Conservation (phyloP, 208 protist genomes). For the Phytomonas serpens region DNA sequence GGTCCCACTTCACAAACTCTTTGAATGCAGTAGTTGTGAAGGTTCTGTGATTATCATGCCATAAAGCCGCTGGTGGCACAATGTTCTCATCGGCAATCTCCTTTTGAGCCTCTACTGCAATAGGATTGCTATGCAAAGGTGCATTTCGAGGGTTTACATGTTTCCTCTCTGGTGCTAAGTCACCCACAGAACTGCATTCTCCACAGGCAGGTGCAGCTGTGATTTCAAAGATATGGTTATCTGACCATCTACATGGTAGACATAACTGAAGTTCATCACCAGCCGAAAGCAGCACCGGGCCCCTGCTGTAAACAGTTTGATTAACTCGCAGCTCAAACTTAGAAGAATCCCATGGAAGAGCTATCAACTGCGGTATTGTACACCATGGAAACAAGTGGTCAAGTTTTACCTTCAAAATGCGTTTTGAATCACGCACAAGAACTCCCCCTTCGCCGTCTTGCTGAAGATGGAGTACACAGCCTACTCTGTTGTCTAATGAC, state of each 20-base stretch:
- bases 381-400: background rate
- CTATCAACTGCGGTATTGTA: slow-evolving; percentile 5
- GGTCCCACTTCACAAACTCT: slow-evolving; percentile 24
- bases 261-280: slow-evolving; percentile 13
- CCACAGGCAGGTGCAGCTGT: background rate
- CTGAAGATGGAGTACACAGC: background rate
- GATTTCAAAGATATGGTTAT: background rate
- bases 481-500: background rate
- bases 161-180: background rate
- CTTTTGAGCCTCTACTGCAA: background rate
- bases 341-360: slow-evolving; percentile 19
- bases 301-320: slow-evolving; percentile 19
- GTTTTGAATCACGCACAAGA: slow-evolving; percentile 19
- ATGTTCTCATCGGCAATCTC: background rate
- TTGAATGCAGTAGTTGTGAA: background rate
- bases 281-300: slow-evolving; percentile 19
- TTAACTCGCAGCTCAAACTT: slow-evolving; percentile 16
- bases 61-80: background rate
- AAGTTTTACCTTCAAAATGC: background rate
- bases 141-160: background rate
- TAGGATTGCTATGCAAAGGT: background rate
- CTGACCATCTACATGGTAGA: background rate
- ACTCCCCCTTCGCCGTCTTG: slow-evolving; percentile 18
- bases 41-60: background rate
- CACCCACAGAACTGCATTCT: background rate